Percentiles rank a stretch among this genome's conserved stretches.
Conservation (phyloP, 2,329 filamentous ascomycete genomes). For the Talaromyces rugulosus region DNA sequence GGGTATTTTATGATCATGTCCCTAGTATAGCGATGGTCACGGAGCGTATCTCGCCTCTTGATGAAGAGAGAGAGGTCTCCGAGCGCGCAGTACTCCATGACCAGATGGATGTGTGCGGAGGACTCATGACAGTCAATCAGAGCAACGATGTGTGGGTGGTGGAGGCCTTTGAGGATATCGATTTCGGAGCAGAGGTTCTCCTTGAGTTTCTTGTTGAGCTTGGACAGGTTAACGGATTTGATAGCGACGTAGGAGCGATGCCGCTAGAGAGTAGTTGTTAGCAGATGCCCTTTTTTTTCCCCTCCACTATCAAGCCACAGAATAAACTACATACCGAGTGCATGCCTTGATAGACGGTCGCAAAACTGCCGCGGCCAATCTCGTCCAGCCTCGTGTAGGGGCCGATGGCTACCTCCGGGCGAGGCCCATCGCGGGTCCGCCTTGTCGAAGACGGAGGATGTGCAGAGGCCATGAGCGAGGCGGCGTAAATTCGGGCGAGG, state of each 20-base stretch:
- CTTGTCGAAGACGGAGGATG: slow-evolving; percentile 27
- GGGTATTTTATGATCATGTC: slow-evolving; percentile 95
- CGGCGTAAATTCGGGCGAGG: background rate
- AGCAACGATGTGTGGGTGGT: slow-evolving; percentile 94
- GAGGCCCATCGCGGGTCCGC: slow-evolving; percentile 33
- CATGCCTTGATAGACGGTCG: slow-evolving; percentile 83
- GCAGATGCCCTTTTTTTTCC: background rate
- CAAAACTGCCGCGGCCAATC: slow-evolving; percentile 97
- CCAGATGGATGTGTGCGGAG: slow-evolving; percentile 81
- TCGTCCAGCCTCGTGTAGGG: slow-evolving; percentile 79
- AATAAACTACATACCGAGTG: slow-evolving; percentile 63
- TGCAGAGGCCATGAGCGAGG: slow-evolving; percentile 40
- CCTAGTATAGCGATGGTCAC: slow-evolving; percentile 72
- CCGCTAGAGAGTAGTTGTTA: slow-evolving; percentile 50
- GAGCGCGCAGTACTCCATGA: slow-evolving; percentile 98
- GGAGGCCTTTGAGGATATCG: slow-evolving; percentile 85
- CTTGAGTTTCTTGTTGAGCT: slow-evolving; percentile 92
- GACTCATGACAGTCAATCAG: slow-evolving; percentile 93
- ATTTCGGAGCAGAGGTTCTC: slow-evolving; percentile 96
- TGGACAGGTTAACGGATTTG: slow-evolving; percentile 89
- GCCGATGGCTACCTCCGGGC: slow-evolving; percentile 53
- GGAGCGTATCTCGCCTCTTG: slow-evolving; percentile 81
- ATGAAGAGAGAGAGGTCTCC: slow-evolving; percentile 94
- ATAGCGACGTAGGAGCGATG: slow-evolving; percentile 82
- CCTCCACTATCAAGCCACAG: background rate